Evolutionary conservation across 495 filamentous ascomycete species (phyloP).

Genomic region (Hyphodiscus hymeniophilus): DNA sequence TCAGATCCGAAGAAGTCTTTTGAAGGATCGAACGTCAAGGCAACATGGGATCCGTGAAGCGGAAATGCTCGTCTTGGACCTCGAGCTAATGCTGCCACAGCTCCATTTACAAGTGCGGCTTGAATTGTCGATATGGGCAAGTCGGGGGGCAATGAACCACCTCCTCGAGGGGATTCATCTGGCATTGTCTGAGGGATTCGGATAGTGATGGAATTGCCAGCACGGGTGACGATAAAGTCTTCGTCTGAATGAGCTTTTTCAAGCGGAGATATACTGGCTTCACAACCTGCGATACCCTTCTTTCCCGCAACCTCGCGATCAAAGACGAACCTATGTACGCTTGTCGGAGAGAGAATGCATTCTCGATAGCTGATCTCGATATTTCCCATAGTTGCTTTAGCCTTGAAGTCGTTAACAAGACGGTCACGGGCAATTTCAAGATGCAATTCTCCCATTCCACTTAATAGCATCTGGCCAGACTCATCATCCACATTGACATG

Average conservation of each 20-base stretch:
- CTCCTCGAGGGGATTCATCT: constrained; percentile 26
- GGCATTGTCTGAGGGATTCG: constrained; percentile 27
- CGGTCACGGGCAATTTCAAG: constrained; percentile 89
- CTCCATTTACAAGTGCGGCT: constrained; percentile 65
- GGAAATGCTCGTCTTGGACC: constrained; percentile 73
- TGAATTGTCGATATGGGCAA: constrained; percentile 49
- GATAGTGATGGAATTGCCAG: constrained; percentile 56
- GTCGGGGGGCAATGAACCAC: constrained; percentile 44
- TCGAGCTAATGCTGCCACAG: constrained; percentile 73
- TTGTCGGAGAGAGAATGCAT: constrained; percentile 47
- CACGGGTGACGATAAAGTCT: constrained; percentile 28
- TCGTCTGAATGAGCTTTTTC: constrained; percentile 25
- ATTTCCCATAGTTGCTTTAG: constrained; percentile 79
- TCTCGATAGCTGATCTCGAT: constrained; percentile 97
- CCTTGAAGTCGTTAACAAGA: constrained; percentile 81
- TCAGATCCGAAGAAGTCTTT: constrained; percentile 58
- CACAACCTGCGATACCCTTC: constrained; percentile 66
- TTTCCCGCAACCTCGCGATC: constrained; percentile 77
- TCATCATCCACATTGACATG: constrained; percentile 79
- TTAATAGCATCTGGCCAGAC: constrained; percentile 84
- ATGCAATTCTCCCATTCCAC: constrained; percentile 97
- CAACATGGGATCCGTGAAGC: constrained; percentile 60
- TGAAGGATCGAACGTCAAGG: constrained; percentile 55
- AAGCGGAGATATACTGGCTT: constrained; percentile 55
- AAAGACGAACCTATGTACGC: constrained; percentile 50